Base-by-base conservation (phyloP, 2,329 filamentous ascomycete genomes). In the Diaporthe citri region DNA sequence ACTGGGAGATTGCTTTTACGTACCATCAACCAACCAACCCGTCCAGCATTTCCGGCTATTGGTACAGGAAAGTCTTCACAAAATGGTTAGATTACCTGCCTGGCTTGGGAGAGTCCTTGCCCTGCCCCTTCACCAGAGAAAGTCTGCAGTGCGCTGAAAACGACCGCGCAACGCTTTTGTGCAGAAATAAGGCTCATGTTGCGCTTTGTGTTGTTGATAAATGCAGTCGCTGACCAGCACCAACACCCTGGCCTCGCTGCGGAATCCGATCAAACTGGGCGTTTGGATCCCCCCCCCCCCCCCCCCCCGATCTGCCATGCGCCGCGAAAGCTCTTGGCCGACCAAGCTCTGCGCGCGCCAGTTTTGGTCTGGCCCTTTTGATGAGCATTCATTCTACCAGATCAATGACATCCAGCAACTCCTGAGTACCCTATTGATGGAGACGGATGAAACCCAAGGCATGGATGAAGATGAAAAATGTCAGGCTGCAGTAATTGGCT, bases 31-130 rank as follows among this genome's bases (percentile, higher is more conserved):
- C 7, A 8, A 48, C 7, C 22, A 6, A 51, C 20, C 12, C 46
- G 22, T 25, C 22, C 20, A 6, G 1, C 46, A 12, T 13, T 12
- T 10, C 2, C 4, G 48, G n/a, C 8, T 0, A 12, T 25, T 1
- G n/a, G 2, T 13, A 51, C 22, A 13, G 2, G 1, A 5, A 6
- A 12, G 9, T 13, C n/a, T 13, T 13, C 0, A 7, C 2, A 13
- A 3, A 2, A 2, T 52, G 48, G 48, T 0, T 52, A n/a, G 48
- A 52, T 4, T 1, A 2, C 9, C n/a, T 52, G 22, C n/a, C n/a
- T 13, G n/a, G 0, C 9, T 25, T 52, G 12, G 48, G 22, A 25
- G 1, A 25, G 2, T n/a, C 15, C n/a, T 52, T 52, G 7, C 4
- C 48, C 1, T 52, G 48, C 12, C 9, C 48, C 2, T 28, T 52